A percentile compares a stretch with the other conserved stretches of the same genome.
Conservation (phyloP, 305 asterid species). For the Plantago coronopus region DNA sequence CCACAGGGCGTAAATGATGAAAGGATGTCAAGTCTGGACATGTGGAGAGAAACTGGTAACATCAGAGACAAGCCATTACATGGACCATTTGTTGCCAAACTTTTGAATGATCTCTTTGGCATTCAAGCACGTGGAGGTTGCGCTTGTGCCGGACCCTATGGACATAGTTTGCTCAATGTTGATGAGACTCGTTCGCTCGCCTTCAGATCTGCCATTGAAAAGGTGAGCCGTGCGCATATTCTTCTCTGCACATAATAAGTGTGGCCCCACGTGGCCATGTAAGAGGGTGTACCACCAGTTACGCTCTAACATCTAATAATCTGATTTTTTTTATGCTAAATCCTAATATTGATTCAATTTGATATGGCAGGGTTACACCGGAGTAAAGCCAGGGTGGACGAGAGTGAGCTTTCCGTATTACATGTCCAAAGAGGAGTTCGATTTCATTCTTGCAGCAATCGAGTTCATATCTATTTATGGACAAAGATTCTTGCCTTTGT, state of each 20-base stretch:
- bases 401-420: constrained; percentile 72
- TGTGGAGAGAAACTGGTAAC: constrained; percentile 28
- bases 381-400: constrained; percentile 76
- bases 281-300: too few relatives aligned
- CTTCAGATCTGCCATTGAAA: constrained; percentile 34
- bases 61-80: constrained; percentile 41
- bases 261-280: too few relatives aligned
- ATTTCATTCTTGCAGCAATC: constrained; percentile 48
- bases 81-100: constrained; percentile 59
- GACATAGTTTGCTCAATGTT: constrained; percentile 46
- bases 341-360: too few relatives aligned
- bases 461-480: constrained; percentile 57
- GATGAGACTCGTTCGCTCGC: constrained; percentile 35
- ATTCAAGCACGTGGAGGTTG: constrained; percentile 76
- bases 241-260: too few relatives aligned
- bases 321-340: too few relatives aligned
- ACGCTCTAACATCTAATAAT: too few relatives aligned
- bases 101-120: constrained; percentile 59
- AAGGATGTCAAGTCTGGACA: constrained; percentile 1
- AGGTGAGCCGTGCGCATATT: constrained; percentile 25
- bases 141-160: constrained; percentile 76
- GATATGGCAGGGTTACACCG: constrained; percentile 42
- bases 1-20: not conserved
- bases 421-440: constrained; percentile 59
- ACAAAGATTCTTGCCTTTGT: constrained; percentile 53